Base-by-base conservation (phyloP, 768 basidiomycete species). In the Piloderma croceum region DNA sequence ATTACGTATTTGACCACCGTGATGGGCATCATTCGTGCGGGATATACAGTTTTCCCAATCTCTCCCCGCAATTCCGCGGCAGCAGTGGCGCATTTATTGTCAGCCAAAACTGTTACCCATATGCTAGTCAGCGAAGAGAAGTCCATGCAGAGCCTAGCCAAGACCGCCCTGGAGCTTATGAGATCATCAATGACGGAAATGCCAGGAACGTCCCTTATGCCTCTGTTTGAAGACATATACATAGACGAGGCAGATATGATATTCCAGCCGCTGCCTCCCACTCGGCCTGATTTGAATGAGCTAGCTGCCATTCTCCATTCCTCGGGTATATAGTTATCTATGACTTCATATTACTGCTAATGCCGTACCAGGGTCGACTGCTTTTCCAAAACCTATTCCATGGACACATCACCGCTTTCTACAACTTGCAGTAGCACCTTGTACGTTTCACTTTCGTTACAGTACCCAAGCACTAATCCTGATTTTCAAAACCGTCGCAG, bases 11-110 rank as follows among this genome's bases (percentile, higher is more conserved):
- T 52, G 24, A 44, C 53, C 2, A 13, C 50, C 18, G 47, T 60
- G 9, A 31, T 49, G 2, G 56, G 54, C 10, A 48, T 57, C 9
- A 34, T 59, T 19, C 56, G 51, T 6, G 53, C 54, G 1, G 58
- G 52, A 7, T 50, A 44, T 25, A 35, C 39, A 25, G 47, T 55
- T 0, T 68, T 68, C 47, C 62, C 64, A 2, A 54, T 69, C 36
- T 65, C 65, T 1, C 49, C 58, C 2, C 51, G 62, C 2, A 67
- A 67, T 46, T 62, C 67, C 2, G 46, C 54, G 1, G 34, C 48
- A 7, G 67, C 63, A 1, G 48, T 71, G 6, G 57, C 54, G 1
- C 63, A 69, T 47, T 52, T 71, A 4, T 45, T 69, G 7, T 31
- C 34, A 13, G 41, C 45, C 34, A 58, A 48, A 6, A 43, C 45